These are phyloP conservation scores for Suaeda aralocaspica DNA, from an alignment of 148 eudicot species.

Conservation along the genomic window DNA sequence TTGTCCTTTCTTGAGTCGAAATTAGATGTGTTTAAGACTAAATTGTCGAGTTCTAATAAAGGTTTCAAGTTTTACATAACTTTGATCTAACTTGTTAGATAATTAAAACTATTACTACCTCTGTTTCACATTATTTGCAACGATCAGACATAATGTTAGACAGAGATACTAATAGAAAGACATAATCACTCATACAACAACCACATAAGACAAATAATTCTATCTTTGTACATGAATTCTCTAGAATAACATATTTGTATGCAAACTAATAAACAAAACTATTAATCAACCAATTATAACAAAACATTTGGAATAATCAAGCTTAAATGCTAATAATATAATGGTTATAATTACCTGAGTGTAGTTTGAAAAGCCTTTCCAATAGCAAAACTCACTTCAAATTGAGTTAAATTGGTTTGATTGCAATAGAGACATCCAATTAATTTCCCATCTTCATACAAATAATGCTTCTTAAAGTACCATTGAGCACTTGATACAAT, in stretches of 20 bases:
- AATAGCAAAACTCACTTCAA: conserved; percentile 24
- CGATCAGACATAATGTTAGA: too few relatives aligned
- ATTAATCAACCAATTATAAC: not conserved
- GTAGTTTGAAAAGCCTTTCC: conserved; percentile 31
- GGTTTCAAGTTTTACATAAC: too few relatives aligned
- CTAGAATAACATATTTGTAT: not conserved
- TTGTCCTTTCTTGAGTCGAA: too few relatives aligned
- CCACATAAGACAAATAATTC: too few relatives aligned
- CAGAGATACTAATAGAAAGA: too few relatives aligned
- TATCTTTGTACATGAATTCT: not conserved
- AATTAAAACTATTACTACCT: too few relatives aligned
- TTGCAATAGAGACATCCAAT: conserved; percentile 36
- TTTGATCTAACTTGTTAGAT: too few relatives aligned
- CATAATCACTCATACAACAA: too few relatives aligned
- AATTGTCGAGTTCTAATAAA: too few relatives aligned
- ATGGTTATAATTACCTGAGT: conserved; percentile 17
- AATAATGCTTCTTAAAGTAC: conserved; percentile 35
- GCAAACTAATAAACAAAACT: too few relatives aligned
- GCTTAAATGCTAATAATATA: not conserved
- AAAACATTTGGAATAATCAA: not conserved
- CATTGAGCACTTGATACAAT: conserved; percentile 42
- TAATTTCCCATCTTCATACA: conserved; percentile 28
- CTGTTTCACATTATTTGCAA: too few relatives aligned
- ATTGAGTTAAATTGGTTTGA: conserved; percentile 22
- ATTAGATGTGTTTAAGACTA: too few relatives aligned